A percentile compares a stretch with the other conserved stretches of the same genome.
Conservation (phyloP, 1,139 yeast species). For the Scheffersomyces parashehatae region DNA sequence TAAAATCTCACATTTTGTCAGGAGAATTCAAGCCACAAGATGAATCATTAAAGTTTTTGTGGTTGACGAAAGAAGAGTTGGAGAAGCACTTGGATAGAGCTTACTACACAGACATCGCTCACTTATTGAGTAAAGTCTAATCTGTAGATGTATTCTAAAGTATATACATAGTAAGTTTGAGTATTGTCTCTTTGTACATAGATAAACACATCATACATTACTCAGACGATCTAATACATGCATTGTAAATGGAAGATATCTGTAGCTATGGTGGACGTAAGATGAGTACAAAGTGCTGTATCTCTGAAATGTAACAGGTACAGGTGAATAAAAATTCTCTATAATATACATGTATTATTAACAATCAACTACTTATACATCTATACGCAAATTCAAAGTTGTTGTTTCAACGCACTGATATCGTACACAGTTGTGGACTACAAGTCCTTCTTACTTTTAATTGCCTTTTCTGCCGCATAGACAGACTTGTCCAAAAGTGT, state of each 20-base stretch:
- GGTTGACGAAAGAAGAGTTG: constrained; percentile 87
- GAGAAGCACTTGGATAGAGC: constrained; percentile 50
- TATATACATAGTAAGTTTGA: too few relatives aligned
- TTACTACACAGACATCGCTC: constrained; percentile 57
- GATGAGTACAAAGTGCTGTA: not conserved
- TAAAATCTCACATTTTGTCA: constrained; percentile 88
- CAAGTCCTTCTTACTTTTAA: constrained; percentile 68
- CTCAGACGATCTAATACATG: too few relatives aligned
- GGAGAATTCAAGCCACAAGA: constrained; percentile 68
- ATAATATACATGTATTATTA: not conserved
- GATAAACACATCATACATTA: not conserved
- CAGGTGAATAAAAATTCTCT: too few relatives aligned
- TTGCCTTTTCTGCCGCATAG: constrained; percentile 83
- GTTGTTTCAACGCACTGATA: too few relatives aligned
- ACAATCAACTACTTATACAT: not conserved
- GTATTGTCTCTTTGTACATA: constrained; percentile 1
- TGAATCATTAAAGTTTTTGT: constrained; percentile 49
- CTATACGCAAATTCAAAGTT: not conserved
- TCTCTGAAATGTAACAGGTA: too few relatives aligned
- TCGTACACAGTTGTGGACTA: constrained; percentile 7
- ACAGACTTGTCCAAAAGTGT: constrained; percentile 84
- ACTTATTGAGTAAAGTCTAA: constrained; percentile 51
- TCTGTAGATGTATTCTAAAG: not conserved
- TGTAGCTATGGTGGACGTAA: not conserved
- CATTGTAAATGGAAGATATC: not conserved